Base-by-base conservation (phyloP, 352 stramenopile species). In the Phytophthora pluvialis region DNA sequence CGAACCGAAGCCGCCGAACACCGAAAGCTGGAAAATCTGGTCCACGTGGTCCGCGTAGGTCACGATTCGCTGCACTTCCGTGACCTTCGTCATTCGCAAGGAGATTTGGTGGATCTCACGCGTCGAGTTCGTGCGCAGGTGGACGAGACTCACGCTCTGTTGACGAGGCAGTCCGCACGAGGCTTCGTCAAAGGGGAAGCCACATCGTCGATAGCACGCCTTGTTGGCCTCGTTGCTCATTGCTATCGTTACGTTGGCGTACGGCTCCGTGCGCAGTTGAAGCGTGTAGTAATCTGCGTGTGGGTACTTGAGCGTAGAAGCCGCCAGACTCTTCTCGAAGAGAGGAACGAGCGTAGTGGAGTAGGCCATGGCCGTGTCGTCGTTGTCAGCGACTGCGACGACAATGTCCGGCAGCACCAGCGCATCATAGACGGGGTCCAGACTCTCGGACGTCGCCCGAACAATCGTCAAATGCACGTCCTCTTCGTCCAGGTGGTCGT, bases 171-270 rank as follows among this genome's bases (percentile, higher is more conserved):
- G 55, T 0, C 86, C 86, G 42, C 86, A 94, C 2, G 46, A 60
- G 0, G 52, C 35, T 5, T 66, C 40, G 33, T 92, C 83, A 38
- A 90, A 84, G 1, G 76, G 80, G 29, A 88, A 91, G 0, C 86
- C 86, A 13, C 86, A 94, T n/a, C 68, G 50, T 13, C 86, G 83
- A 52, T 94, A 94, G 55, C 86, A 94, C 0, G 66, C 60, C 3
- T 65, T 60, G 9, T 89, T 77, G 3, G 66, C 78, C 56, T 94
- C 83, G 42, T 92, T 94, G 47, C 80, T 91, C 71, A 94, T 90
- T 3, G 83, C 78, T 28, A 94, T 78, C 1, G 83, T 92, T 10
- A 94, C 83, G 31, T 89, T 85, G 1, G 81, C 72, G 66, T 80
- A 94, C 3, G 83, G 86, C 46, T 94, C 86, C 0, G 80, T 90